These are phyloP conservation scores for Coniferiporia weirii DNA, from an alignment of 1,284 basidiomycete genomes.

Conservation along the genomic window DNA sequence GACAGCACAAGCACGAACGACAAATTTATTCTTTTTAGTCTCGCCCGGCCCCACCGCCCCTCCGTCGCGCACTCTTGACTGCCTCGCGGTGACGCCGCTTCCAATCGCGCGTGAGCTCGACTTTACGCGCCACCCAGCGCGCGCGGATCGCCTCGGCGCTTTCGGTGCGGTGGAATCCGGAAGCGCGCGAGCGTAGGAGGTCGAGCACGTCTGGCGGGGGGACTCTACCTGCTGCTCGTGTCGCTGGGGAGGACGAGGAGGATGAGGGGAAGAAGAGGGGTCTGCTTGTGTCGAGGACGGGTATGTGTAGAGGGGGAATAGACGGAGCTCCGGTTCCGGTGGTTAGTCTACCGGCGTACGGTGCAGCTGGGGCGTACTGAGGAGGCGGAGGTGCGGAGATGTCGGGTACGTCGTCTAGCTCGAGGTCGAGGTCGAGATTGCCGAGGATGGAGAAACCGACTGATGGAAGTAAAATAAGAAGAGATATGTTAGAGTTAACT, in stretches of 20 bases:
- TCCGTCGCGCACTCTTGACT: slow-evolving; percentile 58
- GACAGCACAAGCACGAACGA: too few relatives aligned
- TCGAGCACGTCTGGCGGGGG: slow-evolving; percentile 28
- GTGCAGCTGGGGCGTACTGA: slow-evolving; percentile 17
- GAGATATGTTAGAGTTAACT: neutral
- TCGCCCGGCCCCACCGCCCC: slow-evolving; percentile 36
- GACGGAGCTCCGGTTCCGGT: neutral
- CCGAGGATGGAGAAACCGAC: slow-evolving; percentile 62
- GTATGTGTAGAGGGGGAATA: neutral
- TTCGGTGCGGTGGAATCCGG: slow-evolving; percentile 46
- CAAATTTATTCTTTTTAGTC: too few relatives aligned
- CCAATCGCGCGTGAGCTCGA: slow-evolving; percentile 73
- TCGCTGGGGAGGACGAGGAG: slow-evolving; percentile 20
- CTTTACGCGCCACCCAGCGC: slow-evolving; percentile 67
- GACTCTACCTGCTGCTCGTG: slow-evolving; percentile 21
- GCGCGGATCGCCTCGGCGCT: slow-evolving; percentile 59
- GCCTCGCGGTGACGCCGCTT: slow-evolving; percentile 77
- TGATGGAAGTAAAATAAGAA: slow-evolving; percentile 16
- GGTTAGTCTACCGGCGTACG: slow-evolving; percentile 12
- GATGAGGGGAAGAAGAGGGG: slow-evolving; percentile 61
- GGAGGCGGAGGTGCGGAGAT: slow-evolving; percentile 21
- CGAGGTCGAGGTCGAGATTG: slow-evolving; percentile 58
- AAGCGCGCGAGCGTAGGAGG: slow-evolving; percentile 39
- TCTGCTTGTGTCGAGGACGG: slow-evolving; percentile 41
- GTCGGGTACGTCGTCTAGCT: slow-evolving; percentile 50